Percentiles rank a stretch among this genome's conserved stretches.
Evolutionary conservation across 2,329 filamentous ascomycete species (phyloP).

Genomic region (Cryphonectria radicalis): DNA sequence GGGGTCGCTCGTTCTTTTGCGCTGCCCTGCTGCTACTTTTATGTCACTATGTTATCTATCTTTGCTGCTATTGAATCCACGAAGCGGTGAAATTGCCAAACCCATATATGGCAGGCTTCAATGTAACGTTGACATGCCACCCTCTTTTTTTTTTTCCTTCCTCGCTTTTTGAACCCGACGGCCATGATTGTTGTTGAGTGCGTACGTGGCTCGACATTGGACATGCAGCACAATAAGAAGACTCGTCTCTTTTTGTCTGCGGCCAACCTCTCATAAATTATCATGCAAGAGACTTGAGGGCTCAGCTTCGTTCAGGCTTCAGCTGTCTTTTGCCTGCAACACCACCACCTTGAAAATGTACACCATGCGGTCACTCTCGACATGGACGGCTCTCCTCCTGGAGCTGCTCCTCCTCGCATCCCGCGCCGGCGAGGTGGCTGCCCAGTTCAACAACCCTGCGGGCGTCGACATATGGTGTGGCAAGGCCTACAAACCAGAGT

Average conservation of each 20-base stretch:
- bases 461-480: conserved; percentile 30
- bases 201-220: not conserved
- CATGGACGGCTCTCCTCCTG: conserved; percentile 16
- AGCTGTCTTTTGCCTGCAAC: not conserved
- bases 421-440: not conserved
- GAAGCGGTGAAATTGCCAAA: conserved; percentile 8
- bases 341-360: not conserved
- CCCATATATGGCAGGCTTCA: not conserved
- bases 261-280: not conserved
- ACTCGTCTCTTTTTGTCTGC: not conserved
- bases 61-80: not conserved
- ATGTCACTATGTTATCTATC: not conserved
- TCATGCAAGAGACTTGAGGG: not conserved
- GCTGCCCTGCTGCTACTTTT: not conserved
- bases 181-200: not conserved
- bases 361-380: conserved; percentile 5
- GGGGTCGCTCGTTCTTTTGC: not conserved
- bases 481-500: conserved; percentile 26
- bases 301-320: not conserved
- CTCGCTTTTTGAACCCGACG: not conserved
- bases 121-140: conserved; percentile 13
- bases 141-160: not conserved
- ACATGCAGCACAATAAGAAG: conserved; percentile 3
- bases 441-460: conserved; percentile 29
- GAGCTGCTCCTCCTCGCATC: conserved; percentile 3